Percentiles rank a stretch among this genome's conserved stretches.
Conservation (phyloP, 768 basidiomycete genomes). For the Phaeotremella skinneri region DNA sequence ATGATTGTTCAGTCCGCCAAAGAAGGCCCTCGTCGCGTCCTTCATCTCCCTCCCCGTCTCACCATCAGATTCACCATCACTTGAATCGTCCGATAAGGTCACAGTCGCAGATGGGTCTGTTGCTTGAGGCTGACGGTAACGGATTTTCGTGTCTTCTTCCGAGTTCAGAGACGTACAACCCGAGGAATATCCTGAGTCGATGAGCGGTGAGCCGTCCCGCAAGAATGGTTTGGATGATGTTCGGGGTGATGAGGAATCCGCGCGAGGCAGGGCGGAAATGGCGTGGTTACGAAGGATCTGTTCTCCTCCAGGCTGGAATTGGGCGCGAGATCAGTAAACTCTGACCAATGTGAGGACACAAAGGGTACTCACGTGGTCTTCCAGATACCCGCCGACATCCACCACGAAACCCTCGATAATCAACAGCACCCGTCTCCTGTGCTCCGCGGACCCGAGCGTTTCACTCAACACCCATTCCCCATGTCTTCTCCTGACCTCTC, state of each 20-base stretch:
- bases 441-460: constrained; percentile 11
- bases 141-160: neutral
- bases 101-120: neutral
- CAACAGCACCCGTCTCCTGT: constrained; percentile 52
- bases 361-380: constrained; percentile 62
- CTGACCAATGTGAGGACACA: neutral
- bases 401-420: constrained; percentile 63
- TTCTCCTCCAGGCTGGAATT: constrained; percentile 63
- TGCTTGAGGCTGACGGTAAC: neutral
- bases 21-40: constrained; percentile 65
- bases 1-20: constrained; percentile 71
- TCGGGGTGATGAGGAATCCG: neutral
- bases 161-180: constrained; percentile 1
- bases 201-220: constrained; percentile 16
- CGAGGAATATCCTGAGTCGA: constrained; percentile 38
- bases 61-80: constrained; percentile 10
- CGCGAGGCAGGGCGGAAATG: constrained; percentile 41
- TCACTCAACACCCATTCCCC: constrained; percentile 32
- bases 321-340: constrained; percentile 11
- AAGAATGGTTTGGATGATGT: neutral
- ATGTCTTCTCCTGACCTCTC: constrained; percentile 31
- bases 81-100: constrained; percentile 1
- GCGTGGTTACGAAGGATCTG: constrained; percentile 59
- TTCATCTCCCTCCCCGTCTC: constrained; percentile 33
- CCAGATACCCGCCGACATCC: constrained; percentile 63